Percentiles rank a stretch among this genome's conserved stretches.
These are phyloP conservation scores for Huntiella moniliformis DNA, from an alignment of 2,329 filamentous ascomycete genomes.

Conservation along the genomic window DNA sequence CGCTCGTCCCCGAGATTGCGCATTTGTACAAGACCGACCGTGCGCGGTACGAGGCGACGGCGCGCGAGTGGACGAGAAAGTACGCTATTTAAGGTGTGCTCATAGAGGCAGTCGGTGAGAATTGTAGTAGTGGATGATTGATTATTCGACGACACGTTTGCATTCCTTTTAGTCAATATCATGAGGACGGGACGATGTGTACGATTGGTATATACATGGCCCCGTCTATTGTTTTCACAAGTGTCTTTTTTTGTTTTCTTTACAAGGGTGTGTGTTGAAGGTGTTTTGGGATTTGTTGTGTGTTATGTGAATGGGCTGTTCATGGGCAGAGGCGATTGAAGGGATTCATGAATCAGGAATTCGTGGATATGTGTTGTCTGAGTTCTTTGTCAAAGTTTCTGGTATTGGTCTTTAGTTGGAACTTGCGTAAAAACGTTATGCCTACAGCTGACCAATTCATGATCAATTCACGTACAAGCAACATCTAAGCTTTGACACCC, in stretches of 20 bases:
- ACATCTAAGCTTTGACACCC: too few relatives aligned
- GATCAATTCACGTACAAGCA: too few relatives aligned
- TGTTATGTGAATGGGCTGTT: too few relatives aligned
- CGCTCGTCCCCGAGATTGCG: constrained; percentile 94
- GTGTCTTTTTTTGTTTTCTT: background rate
- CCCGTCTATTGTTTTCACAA: background rate
- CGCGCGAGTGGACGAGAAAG: constrained; percentile 96
- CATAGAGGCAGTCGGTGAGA: constrained; percentile 7
- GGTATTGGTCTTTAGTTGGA: too few relatives aligned
- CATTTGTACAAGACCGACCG: constrained; percentile 99
- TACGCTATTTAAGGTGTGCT: constrained; percentile 61
- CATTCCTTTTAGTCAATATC: constrained; percentile 5
- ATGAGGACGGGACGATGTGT: constrained; percentile 1
- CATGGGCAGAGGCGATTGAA: too few relatives aligned
- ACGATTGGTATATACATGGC: background rate
- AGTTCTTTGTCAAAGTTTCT: too few relatives aligned
- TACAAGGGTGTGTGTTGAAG: too few relatives aligned
- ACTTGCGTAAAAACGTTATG: too few relatives aligned
- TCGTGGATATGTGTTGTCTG: too few relatives aligned
- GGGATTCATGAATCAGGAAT: too few relatives aligned
- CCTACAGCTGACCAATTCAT: too few relatives aligned
- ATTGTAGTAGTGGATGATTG: constrained; percentile 3
- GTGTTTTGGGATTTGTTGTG: too few relatives aligned
- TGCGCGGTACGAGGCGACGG: constrained; percentile 85
- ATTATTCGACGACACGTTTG: constrained; percentile 6